Conservation (phyloP, 2,329 filamentous ascomycete genomes). For the Aspergillus phoenicis region DNA sequence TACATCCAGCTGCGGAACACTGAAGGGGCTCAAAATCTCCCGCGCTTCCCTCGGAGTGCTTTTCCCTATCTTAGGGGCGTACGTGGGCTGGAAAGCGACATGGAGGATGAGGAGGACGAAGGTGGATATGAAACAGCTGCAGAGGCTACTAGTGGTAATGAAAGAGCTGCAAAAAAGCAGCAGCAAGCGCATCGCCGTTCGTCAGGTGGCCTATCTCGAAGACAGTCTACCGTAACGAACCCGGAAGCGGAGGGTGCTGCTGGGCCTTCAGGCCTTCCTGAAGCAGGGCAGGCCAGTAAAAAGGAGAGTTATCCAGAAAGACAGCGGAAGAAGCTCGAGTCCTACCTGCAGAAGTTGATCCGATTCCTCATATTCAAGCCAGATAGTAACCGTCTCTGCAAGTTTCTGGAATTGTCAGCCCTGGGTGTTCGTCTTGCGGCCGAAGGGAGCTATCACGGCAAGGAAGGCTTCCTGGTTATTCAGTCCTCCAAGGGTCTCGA, state of each 20-base stretch:
- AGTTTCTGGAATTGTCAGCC: conserved; percentile 92
- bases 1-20: conserved; percentile 72
- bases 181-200: conserved; percentile 48
- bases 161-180: conserved; percentile 57
- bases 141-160: conserved; percentile 69
- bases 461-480: conserved; percentile 92
- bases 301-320: conserved; percentile 71
- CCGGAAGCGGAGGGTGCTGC: conserved; percentile 43
- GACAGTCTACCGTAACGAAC: conserved; percentile 57
- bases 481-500: conserved; percentile 88
- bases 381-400: conserved; percentile 92
- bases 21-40: conserved; percentile 74
- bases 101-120: conserved; percentile 67
- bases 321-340: conserved; percentile 82
- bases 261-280: conserved; percentile 34
- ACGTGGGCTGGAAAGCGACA: conserved; percentile 76
- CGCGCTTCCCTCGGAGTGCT: conserved; percentile 83
- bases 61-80: conserved; percentile 87
- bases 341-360: conserved; percentile 91
- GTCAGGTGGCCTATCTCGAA: conserved; percentile 60
- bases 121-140: conserved; percentile 55
- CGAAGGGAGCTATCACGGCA: conserved; percentile 95
- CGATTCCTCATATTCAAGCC: conserved; percentile 95
- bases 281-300: conserved; percentile 43
- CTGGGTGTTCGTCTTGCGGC: conserved; percentile 90